Base-by-base conservation (phyloP, 1,284 basidiomycete genomes). In the Pseudozyma tsukubaensis region DNA sequence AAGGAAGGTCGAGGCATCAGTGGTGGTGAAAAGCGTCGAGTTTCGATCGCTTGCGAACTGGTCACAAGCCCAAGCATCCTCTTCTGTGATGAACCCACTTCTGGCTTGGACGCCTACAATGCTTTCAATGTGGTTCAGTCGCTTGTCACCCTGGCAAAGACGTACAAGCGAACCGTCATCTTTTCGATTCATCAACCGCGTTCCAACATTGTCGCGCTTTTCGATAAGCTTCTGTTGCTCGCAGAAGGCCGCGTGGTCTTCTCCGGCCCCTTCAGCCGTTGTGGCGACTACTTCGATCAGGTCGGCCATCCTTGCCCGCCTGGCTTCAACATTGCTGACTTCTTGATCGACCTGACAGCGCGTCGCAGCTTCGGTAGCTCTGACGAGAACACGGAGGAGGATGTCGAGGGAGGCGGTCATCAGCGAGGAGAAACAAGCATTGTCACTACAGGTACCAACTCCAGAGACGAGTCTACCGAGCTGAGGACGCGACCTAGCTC, bases 101-200 rank as follows among this genome's bases (percentile, higher is more conserved):
- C 92, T 57, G 94, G 93, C 0, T 44, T 80, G 34, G 96, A 99
- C 81, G 91, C 95, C 0, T 97, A 91, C 87, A 98, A 98, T 78
- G 96, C 96, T 0, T 92, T 89, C 87, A 97, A 97, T 76, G 96
- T 99, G 67, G 88, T 99, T 37, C 93, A 96, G 55, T 91, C 91
- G 32, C 88, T 99, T 36, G 91, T 92, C 2, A 91, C 91, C 7
- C 88, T 98, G 10, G 94, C 95, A 0, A 88, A 90, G 47, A 89
- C 92, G 76, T 97, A 94, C 86, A 93, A 95, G 78, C 90, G 95
- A n/a, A 97, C 94, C 0, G 93, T 98, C 56, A 88, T 98, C 71
- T 97, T 97, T 86, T 97, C 96, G 0, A 97, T 99, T 68, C 96
- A 99, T 83, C 96, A 98, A 85, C 96, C 96, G n/a, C 91, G 95